phyloP scores from a whole-genome alignment of 2,329 filamentous ascomycete species.

The Cordyceps fumosorosea region DNA sequence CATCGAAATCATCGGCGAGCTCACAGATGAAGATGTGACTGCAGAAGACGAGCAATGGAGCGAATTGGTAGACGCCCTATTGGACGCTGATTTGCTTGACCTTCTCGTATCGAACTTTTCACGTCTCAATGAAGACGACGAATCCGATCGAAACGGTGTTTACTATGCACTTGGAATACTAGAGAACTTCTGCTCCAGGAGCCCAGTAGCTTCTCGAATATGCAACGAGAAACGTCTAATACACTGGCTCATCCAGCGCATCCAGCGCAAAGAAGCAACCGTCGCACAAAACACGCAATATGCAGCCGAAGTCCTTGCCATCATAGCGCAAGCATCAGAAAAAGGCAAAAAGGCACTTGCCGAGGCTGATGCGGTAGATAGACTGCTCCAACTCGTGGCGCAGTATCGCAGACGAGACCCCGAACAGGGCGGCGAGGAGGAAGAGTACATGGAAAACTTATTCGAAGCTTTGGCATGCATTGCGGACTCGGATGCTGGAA shows the following conservation, averaged over 20 bases:
- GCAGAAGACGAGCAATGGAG: conserved; percentile 79
- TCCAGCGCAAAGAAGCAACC: conserved; percentile 59
- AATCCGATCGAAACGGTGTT: conserved; percentile 72
- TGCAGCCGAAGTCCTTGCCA: conserved; percentile 82
- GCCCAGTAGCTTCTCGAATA: conserved; percentile 62
- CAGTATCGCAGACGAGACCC: conserved; percentile 83
- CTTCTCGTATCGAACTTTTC: conserved; percentile 71
- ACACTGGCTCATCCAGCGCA: conserved; percentile 67
- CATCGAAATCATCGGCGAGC: conserved; percentile 80
- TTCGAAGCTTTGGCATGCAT: conserved; percentile 83
- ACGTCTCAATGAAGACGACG: conserved; percentile 67
- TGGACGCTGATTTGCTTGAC: conserved; percentile 65
- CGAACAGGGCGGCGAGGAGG: conserved; percentile 76
- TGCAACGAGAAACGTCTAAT: conserved; percentile 62
- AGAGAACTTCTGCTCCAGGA: conserved; percentile 76
- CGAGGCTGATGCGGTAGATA: conserved; percentile 65
- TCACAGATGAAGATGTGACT: conserved; percentile 88
- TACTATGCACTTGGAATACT: conserved; percentile 79
- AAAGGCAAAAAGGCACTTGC: conserved; percentile 59
- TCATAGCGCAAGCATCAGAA: conserved; percentile 71
- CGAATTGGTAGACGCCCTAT: conserved; percentile 58
- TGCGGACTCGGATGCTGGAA: conserved; percentile 68
- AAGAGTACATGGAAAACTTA: conserved; percentile 90
- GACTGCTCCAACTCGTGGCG: conserved; percentile 74
- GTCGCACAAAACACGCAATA: conserved; percentile 94